Base-by-base conservation (phyloP, 73 alveolate genomes). In the Urostyla sp. region DNA sequence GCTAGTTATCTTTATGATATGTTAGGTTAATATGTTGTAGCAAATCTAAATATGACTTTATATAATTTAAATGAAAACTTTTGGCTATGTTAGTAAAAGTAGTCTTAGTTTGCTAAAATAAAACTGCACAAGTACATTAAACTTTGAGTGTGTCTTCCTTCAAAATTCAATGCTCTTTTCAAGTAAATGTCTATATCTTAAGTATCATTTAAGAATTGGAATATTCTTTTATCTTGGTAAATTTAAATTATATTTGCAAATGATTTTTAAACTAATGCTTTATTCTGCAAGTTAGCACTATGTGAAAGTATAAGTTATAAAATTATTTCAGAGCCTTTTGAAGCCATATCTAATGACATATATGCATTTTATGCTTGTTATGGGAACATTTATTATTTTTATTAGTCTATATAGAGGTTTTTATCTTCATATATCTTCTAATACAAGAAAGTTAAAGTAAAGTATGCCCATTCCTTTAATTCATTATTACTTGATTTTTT, bases 121-220 rank as follows among this genome's bases (percentile, higher is more conserved):
- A 80, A 60, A n/a, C 78, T 72, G 40, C 77, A 61, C 55, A 80
- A 76, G 36, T 80, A 72, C 13, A 56, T 80, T 0, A 66, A 11
- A 31, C 67, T 80, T 8, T 38, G 51, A 27, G 58, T 66, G 23
- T 59, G 45, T 35, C 90, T 80, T 3, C 90, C 90, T 37, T 80
- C 90, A 72, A 66, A 80, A 28, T 28, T 80, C 21, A 80, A n/a
- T 6, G 90, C 84, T 23, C 35, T 51, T 49, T 80, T 50, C 24
- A 80, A 24, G 56, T 59, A 69, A 3, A 49, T 18, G 7, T 67
- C n/a, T 1, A 69, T 69, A 48, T 69, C 44, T 13, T 69, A 67
- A 4, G 30, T 28, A 7, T 49, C 3, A 16, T 34, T 40, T 3
- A 40, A 3, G 21, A 4, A 2, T 1, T 5, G 3, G 5, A 30